Percentiles rank a stretch among this genome's conserved stretches.
These are phyloP conservation scores for Arachis hypogaea DNA, from an alignment of 306 rosid species.

Conservation along the genomic window DNA sequence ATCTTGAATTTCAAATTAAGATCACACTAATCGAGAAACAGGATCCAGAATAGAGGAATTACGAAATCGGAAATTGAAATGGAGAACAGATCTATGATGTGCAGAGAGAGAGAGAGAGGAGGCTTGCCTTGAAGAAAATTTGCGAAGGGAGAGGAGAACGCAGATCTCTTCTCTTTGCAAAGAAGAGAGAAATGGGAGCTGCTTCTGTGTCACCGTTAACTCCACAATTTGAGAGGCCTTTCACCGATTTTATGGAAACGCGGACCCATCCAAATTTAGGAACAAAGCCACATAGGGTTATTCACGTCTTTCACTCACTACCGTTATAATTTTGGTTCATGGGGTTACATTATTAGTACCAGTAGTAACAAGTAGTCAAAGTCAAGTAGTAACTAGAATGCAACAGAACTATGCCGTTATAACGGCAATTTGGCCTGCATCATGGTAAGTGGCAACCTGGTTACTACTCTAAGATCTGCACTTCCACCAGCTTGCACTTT, in stretches of 20 bases:
- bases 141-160: conserved; percentile 5
- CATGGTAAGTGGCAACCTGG: no score
- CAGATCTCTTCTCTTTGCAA: conserved; percentile 46
- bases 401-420: no score
- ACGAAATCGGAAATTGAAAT: not conserved
- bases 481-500: no score
- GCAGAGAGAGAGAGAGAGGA: not conserved
- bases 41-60: conserved; percentile 12
- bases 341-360: not conserved
- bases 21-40: not conserved
- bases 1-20: conserved; percentile 11
- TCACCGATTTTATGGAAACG: conserved; percentile 38
- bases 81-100: not conserved
- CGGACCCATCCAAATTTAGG: conserved; percentile 1
- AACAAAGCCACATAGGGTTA: not conserved
- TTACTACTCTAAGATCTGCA: no score
- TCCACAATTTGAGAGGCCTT: not conserved
- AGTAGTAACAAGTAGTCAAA: no score
- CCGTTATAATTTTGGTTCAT: not conserved
- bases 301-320: not conserved
- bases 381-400: no score
- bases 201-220: not conserved
- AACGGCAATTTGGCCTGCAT: no score
- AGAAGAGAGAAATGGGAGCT: conserved; percentile 37
- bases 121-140: conserved; percentile 41